These are phyloP conservation scores for Puccinia hordei DNA, from an alignment of 1,284 basidiomycete genomes.

Conservation along the genomic window DNA sequence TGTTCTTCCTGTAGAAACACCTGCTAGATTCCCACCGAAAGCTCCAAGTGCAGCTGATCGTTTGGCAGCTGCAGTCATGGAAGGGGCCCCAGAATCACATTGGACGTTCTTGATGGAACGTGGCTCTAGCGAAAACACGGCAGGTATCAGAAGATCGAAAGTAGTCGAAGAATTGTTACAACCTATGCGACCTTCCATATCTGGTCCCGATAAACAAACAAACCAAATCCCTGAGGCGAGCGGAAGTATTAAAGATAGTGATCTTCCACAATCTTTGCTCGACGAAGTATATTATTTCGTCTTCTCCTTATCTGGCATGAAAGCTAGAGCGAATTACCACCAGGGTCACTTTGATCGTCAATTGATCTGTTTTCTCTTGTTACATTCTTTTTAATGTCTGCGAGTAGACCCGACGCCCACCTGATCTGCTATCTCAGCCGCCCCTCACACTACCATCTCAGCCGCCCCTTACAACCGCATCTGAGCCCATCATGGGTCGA, in stretches of 20 bases:
- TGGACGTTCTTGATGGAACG: conserved; percentile 33
- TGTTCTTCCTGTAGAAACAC: neutral
- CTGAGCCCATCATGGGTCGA: conserved; percentile 6
- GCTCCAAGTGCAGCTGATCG: conserved; percentile 36
- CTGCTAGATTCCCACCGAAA: conserved; percentile 19
- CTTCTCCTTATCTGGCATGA: neutral
- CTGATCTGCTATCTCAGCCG: too few relatives aligned
- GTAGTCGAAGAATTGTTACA: conserved; percentile 42
- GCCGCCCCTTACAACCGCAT: neutral
- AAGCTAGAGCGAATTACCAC: neutral
- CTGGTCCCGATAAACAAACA: conserved; percentile 2
- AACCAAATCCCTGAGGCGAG: neutral
- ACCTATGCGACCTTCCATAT: conserved; percentile 40
- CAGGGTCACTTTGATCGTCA: neutral
- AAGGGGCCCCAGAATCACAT: conserved; percentile 42
- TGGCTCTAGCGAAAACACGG: conserved; percentile 2
- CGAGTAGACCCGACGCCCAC: conserved; percentile 4
- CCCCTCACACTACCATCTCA: too few relatives aligned
- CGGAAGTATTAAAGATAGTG: conserved; percentile 31
- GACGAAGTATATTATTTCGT: conserved; percentile 23
- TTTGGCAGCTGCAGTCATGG: conserved; percentile 47
- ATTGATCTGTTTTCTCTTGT: neutral
- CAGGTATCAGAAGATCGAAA: conserved; percentile 43
- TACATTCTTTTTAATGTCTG: neutral
- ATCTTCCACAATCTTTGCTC: conserved; percentile 46